Base-by-base conservation (phyloP, 1,284 basidiomycete genomes). In the Schizopora paradoxa region DNA sequence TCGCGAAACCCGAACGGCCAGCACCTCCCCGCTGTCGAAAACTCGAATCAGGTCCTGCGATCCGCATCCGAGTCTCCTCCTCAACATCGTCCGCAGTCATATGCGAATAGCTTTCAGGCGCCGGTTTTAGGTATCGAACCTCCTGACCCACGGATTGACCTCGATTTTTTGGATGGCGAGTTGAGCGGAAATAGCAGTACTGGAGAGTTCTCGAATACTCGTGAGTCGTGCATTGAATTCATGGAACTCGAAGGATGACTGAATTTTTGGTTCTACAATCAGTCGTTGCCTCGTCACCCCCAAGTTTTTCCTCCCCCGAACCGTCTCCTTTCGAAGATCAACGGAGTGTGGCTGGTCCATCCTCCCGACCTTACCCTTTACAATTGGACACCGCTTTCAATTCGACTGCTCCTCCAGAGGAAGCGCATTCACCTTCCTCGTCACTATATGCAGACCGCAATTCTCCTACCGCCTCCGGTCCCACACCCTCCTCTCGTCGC, bases 351-450 rank as follows among this genome's bases (percentile, higher is more conserved):
- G 48, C 48, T 16, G 48, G 47, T 10, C 48, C 58, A 21, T 62
- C 63, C 39, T 61, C 64, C 8, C 66, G 71, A 35, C 69, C 71
- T 16, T 66, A 69, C 53, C 67, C 69, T 22, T 66, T 72, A 32
- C 71, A 76, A 48, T 65, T 76, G 11, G 68, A 76, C 56, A 76
- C 72, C 27, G 64, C 67, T 23, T 52, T 69, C 46, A 61, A 61
- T 51, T 54, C 60, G 32, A 68, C 70, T 51, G 68, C 67, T 14
- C 50, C 51, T 26, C 35, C 44, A n/a, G 58, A 63, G 5, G 61
- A 62, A 31, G 64, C 66, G 5, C 52, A 65, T 7, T 80, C 81
- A 37, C 77, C 81, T 27, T 71, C 73, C 6, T 75, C 77, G 22
- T 74, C 75, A 14, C 72, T 71, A 22, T 58, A 69, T 28, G 62